A percentile compares a stretch with the other conserved stretches of the same genome.
These are phyloP conservation scores for Leptosphaerulina australis DNA, from an alignment of 2,329 filamentous ascomycete species.

Conservation along the genomic window DNA sequence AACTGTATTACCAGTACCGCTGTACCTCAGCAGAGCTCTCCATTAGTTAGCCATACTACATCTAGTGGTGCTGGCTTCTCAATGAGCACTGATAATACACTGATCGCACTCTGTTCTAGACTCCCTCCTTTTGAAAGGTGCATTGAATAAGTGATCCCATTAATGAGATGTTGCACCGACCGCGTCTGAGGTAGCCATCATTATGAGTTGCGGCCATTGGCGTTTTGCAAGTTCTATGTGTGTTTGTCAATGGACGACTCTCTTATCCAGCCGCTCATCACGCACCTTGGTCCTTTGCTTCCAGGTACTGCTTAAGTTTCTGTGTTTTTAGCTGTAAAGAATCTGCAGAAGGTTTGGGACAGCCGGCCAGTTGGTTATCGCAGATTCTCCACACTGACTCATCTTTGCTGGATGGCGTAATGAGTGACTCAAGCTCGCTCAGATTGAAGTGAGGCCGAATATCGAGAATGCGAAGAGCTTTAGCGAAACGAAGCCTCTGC, in stretches of 20 bases:
- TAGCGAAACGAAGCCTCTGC: neutral
- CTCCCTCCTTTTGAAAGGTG: too few species aligned
- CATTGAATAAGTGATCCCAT: too few species aligned
- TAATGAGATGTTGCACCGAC: neutral
- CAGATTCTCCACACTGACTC: neutral
- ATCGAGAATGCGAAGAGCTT: conserved; percentile 7
- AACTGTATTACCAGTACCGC: too few species aligned
- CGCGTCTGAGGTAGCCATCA: conserved; percentile 2
- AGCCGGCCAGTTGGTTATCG: neutral
- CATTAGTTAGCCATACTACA: too few species aligned
- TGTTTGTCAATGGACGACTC: neutral
- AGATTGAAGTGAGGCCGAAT: conserved; percentile 1
- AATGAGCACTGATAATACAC: too few species aligned
- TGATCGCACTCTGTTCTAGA: too few species aligned
- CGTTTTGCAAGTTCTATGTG: conserved; percentile 9
- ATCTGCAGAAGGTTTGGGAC: neutral
- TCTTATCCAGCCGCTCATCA: neutral
- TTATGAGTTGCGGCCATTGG: conserved; percentile 11
- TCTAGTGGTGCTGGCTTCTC: too few species aligned
- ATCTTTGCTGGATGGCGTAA: neutral
- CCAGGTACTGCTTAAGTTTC: neutral
- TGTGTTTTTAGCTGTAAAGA: neutral
- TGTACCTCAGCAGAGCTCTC: too few species aligned
- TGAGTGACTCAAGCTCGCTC: conserved; percentile 1
- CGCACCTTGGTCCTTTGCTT: conserved; percentile 2